Base-by-base conservation (phyloP, 78 protist species). In the Speleostelium caveatum region DNA sequence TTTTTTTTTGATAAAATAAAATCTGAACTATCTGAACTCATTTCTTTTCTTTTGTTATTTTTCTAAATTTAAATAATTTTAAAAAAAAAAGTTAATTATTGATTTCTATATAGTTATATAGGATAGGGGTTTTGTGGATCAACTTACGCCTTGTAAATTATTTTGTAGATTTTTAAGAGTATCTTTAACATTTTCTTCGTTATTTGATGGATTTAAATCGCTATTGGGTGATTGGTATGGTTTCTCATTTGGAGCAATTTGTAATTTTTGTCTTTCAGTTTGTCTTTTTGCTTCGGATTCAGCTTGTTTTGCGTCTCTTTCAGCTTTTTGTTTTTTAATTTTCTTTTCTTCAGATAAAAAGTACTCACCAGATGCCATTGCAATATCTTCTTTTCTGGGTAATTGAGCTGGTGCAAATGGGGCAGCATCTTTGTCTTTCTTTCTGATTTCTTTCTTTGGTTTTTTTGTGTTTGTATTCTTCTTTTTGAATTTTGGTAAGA, bases 401-500 rank as follows among this genome's bases (percentile, higher is more conserved):
- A 74, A 42, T 39, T 74, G 83, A 22, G 56, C 73, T 12, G 83
- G 85, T 36, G 87, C 77, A 60, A 73, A 60, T 30, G 95, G 78
- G 21, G 75, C 86, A 2, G 93, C 53, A 14, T 86, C 86, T 58
- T 42, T 73, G 75, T 66, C 41, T 33, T 93, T 42, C 61, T 94
- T 90, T 59, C 73, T 85, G 74, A 76, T 75, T 28, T 83, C 24
- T 41, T 36, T 41, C 28, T 53, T 49, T 16, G 69, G 35, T 32
- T 56, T 32, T 42, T 77, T 78, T 58, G 56, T 79, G 28, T 60
- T 58, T 21, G 39, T 49, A 41, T 72, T 75, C 26, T 74, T 95
- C 95, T 93, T 94, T 73, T 97, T 97, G 95, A 98, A 99, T 24
- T 96, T 22, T 2, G 99, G 99, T 12, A 99, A 56, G 94, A 96